Evolutionary conservation across 805 yeast species (phyloP).

Genomic region (Zygosaccharomyces lentus): DNA sequence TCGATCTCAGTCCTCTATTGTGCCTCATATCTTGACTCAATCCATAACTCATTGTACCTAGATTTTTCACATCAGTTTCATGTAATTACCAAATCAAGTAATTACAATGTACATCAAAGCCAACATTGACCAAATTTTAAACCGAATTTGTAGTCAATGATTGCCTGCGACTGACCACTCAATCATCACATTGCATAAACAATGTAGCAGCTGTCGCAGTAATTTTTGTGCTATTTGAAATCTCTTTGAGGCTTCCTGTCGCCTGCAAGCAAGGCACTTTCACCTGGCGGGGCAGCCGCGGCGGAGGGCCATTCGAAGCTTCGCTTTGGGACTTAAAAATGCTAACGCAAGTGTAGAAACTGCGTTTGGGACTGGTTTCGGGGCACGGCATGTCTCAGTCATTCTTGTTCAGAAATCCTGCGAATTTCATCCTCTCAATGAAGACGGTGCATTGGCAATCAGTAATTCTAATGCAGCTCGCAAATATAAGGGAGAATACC

Average conservation of each 20-base stretch:
- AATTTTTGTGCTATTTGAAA: no score
- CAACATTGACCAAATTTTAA: not conserved
- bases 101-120: slow-evolving; percentile 15
- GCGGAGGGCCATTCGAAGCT: not conserved
- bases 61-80: slow-evolving; percentile 13
- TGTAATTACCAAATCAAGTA: slow-evolving; percentile 24
- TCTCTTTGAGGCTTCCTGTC: not conserved
- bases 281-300: no score
- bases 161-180: not conserved
- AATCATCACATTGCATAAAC: not conserved
- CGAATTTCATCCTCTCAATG: not conserved
- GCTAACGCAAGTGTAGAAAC: not conserved
- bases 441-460: not conserved
- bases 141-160: not conserved
- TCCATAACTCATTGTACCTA: not conserved
- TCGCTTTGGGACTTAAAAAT: not conserved
- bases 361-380: not conserved
- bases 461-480: no score
- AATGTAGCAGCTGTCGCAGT: no score
- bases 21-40: not conserved
- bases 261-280: no score
- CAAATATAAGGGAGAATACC: not conserved
- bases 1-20: not conserved
- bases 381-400: not conserved
- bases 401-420: not conserved